A percentile compares a stretch with the other conserved stretches of the same genome.
These are phyloP conservation scores for Picea abies DNA, from an alignment of 83 land plant species.

Conservation along the genomic window DNA sequence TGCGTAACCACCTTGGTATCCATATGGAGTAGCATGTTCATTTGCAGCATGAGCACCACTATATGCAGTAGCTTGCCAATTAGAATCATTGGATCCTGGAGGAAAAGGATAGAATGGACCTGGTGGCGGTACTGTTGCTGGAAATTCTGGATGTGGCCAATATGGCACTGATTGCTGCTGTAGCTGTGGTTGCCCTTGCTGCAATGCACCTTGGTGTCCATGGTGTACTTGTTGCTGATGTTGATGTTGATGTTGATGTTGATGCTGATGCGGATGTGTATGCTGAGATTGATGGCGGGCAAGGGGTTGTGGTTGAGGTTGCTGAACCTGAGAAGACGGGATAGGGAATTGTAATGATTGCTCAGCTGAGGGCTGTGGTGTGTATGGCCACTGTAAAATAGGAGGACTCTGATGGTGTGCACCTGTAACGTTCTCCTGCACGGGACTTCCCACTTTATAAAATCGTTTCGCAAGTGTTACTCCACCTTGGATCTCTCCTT, in stretches of 20 bases:
- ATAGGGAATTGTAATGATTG: conserved; percentile 9
- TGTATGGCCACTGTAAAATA: conserved; percentile 7
- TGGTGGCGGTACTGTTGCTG: conserved; percentile 9
- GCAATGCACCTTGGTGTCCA: not conserved
- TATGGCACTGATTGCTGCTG: conserved; percentile 18
- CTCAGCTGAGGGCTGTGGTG: conserved; percentile 1
- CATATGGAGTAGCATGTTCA: conserved; percentile 21
- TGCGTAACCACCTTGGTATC: conserved; percentile 25
- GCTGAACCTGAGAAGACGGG: not conserved
- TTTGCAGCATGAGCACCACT: conserved; percentile 13
- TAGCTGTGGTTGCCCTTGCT: conserved; percentile 1
- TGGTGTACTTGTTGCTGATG: not conserved
- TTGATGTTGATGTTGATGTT: not conserved
- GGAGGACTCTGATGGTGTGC: conserved; percentile 7
- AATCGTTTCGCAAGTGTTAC: conserved; percentile 12
- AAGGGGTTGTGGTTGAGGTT: not conserved
- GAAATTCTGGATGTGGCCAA: conserved; percentile 20
- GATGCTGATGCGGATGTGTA: not conserved
- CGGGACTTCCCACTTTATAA: conserved; percentile 14
- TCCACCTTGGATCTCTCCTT: conserved; percentile 18
- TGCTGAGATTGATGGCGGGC: not conserved
- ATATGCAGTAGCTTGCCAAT: conserved; percentile 17
- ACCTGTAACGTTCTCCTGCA: conserved; percentile 14
- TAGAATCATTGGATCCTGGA: conserved; percentile 15
- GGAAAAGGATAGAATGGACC: conserved; percentile 25